Evolutionary conservation across 176 grass and related monocot species (phyloP).

Genomic region (Hordeum vulgare): DNA sequence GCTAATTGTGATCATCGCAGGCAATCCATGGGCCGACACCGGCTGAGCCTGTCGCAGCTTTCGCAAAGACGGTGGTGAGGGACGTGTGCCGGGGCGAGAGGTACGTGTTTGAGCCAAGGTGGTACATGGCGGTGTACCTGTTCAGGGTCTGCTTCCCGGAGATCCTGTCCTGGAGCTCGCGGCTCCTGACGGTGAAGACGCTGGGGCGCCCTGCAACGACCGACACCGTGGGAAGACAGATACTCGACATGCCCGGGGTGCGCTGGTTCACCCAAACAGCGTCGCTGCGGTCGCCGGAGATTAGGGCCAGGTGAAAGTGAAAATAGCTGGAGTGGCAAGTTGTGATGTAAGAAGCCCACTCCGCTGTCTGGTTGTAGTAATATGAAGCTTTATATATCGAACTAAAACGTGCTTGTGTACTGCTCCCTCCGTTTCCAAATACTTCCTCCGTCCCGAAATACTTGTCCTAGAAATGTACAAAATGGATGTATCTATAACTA

Average conservation of each 20-base stretch:
- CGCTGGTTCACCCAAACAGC: constrained; percentile 24
- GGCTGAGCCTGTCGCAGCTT: constrained; percentile 13
- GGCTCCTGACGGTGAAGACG: constrained; percentile 28
- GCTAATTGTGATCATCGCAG: constrained; percentile 14
- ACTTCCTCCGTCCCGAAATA: no score
- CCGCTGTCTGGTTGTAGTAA: background rate
- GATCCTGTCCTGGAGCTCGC: constrained; percentile 28
- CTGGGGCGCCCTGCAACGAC: background rate
- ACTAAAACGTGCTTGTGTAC: background rate
- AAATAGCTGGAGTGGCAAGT: background rate
- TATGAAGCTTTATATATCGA: background rate
- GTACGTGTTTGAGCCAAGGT: constrained; percentile 49
- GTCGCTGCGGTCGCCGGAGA: constrained; percentile 36
- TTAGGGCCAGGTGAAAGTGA: constrained; percentile 22
- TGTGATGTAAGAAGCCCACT: background rate
- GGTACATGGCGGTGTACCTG: constrained; percentile 45
- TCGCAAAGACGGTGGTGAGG: constrained; percentile 28
- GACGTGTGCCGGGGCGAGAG: constrained; percentile 37
- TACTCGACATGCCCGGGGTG: constrained; percentile 27
- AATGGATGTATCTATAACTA: no score
- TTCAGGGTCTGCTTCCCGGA: constrained; percentile 47
- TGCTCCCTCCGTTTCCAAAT: no score
- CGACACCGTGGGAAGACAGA: constrained; percentile 35
- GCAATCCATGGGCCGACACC: constrained; percentile 35
- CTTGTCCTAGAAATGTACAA: no score